phyloP scores from a whole-genome alignment of 1,284 basidiomycete genomes.

The Exobasidium cylindrosporum region DNA sequence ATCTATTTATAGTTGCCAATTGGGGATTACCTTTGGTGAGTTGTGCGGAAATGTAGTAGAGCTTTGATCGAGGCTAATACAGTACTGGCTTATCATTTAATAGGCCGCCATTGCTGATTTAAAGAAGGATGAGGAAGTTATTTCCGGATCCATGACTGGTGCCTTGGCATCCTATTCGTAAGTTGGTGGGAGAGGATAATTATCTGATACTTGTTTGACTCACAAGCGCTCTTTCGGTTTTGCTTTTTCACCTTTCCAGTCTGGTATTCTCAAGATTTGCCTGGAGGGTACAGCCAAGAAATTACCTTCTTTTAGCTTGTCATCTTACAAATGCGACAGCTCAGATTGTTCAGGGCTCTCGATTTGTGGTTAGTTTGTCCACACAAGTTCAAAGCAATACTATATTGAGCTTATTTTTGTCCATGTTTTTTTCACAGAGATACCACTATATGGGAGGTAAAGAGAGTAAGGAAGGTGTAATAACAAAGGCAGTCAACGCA shows the following conservation, averaged over 20 bases:
- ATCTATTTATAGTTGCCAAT: conserved; percentile 28
- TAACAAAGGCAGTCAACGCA: neutral
- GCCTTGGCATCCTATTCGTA: conserved; percentile 48
- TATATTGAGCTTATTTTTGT: neutral
- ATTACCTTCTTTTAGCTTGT: conserved; percentile 52
- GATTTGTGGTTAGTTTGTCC: conserved; percentile 43
- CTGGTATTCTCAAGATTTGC: conserved; percentile 53
- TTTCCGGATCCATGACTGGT: conserved; percentile 49
- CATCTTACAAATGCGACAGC: conserved; percentile 51
- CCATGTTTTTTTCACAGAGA: conserved; percentile 21
- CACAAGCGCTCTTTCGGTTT: neutral
- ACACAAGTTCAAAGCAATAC: neutral
- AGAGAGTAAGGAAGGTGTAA: conserved; percentile 22
- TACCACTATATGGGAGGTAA: conserved; percentile 44
- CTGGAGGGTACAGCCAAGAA: conserved; percentile 51
- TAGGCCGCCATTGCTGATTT: conserved; percentile 49
- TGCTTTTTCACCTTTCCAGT: conserved; percentile 12
- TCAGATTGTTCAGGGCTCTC: conserved; percentile 36
- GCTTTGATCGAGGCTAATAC: neutral
- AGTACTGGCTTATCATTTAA: neutral
- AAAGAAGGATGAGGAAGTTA: conserved; percentile 51
- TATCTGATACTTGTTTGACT: neutral
- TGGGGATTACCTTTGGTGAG: conserved; percentile 49
- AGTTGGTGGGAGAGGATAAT: conserved; percentile 1
- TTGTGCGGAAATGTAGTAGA: neutral